These are phyloP conservation scores for Lactarius trivialis DNA, from an alignment of 768 basidiomycete species.

Conservation along the genomic window DNA sequence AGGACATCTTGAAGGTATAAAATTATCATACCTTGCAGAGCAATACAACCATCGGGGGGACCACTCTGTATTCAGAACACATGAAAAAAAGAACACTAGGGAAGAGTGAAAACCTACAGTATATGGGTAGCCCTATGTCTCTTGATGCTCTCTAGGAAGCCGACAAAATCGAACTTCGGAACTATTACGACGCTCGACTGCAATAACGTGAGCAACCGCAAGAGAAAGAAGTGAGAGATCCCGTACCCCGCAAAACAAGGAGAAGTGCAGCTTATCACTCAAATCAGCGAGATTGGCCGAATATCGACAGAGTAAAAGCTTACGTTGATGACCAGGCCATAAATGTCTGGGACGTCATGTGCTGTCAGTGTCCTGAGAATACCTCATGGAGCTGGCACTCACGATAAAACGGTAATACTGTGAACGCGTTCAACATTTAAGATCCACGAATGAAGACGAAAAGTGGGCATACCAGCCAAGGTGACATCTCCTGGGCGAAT, in stretches of 20 bases:
- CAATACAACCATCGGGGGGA: constrained; percentile 30
- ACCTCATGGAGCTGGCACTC: constrained; percentile 5
- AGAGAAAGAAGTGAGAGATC: too few relatives aligned
- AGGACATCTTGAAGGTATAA: neutral
- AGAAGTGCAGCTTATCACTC: constrained; percentile 26
- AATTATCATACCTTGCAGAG: constrained; percentile 28
- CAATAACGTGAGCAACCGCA: neutral
- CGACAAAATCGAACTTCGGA: constrained; percentile 31
- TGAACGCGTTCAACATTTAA: constrained; percentile 5
- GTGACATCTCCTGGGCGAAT: constrained; percentile 51
- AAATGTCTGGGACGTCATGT: constrained; percentile 39
- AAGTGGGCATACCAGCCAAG: constrained; percentile 40
- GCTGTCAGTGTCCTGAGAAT: neutral
- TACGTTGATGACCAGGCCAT: constrained; percentile 28
- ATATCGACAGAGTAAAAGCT: neutral
- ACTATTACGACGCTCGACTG: constrained; percentile 31
- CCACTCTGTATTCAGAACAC: constrained; percentile 15
- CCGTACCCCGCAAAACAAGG: constrained; percentile 27
- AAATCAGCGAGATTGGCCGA: neutral
- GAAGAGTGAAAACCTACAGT: constrained; percentile 23
- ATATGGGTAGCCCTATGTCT: constrained; percentile 31
- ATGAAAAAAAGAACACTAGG: neutral
- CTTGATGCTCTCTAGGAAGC: constrained; percentile 31
- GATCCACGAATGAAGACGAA: neutral
- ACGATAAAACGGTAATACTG: constrained; percentile 30